phyloP scores from a whole-genome alignment of 805 yeast species.

The Ogataea nitratoaversa region DNA sequence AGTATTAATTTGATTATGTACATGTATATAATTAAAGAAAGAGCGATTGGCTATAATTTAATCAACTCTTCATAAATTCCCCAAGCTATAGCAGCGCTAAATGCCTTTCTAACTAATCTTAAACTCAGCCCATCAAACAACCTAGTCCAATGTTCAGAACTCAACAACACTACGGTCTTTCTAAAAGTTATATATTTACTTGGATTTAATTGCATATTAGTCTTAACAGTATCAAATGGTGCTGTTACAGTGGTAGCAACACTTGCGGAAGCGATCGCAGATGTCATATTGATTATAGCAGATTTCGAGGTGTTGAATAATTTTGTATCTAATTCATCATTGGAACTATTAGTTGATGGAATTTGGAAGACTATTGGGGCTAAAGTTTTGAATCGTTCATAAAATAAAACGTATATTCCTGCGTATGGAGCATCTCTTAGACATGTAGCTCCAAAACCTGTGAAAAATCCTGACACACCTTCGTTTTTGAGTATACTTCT shows the following conservation, averaged over 20 bases:
- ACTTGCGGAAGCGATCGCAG: constrained; percentile 79
- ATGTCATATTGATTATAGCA: constrained; percentile 59
- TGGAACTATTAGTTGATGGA: not conserved
- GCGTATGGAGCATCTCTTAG: constrained; percentile 96
- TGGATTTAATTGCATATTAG: constrained; percentile 79
- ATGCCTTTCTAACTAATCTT: constrained; percentile 77
- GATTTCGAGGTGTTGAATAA: constrained; percentile 22
- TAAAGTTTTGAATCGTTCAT: constrained; percentile 65
- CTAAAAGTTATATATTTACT: constrained; percentile 37
- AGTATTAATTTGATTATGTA: too few relatives aligned
- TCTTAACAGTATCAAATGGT: constrained; percentile 92
- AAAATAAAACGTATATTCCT: constrained; percentile 81
- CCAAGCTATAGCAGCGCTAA: constrained; percentile 96
- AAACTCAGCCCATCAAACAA: constrained; percentile 82
- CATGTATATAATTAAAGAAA: too few relatives aligned
- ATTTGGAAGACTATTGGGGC: constrained; percentile 41
- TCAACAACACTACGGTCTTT: constrained; percentile 36
- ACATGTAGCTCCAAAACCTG: constrained; percentile 84
- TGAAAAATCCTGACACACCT: constrained; percentile 68
- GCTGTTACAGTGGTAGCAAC: constrained; percentile 83
- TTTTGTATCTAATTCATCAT: not conserved
- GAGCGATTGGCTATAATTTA: constrained; percentile 31
- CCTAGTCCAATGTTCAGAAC: constrained; percentile 46
- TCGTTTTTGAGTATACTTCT: constrained; percentile 48
- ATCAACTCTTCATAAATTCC: constrained; percentile 90